Evolutionary conservation across 2,329 filamentous ascomycete species (phyloP), one percentile per base, ranked within the genome.

Genomic region (Thielaviopsis euricoi): DNA sequence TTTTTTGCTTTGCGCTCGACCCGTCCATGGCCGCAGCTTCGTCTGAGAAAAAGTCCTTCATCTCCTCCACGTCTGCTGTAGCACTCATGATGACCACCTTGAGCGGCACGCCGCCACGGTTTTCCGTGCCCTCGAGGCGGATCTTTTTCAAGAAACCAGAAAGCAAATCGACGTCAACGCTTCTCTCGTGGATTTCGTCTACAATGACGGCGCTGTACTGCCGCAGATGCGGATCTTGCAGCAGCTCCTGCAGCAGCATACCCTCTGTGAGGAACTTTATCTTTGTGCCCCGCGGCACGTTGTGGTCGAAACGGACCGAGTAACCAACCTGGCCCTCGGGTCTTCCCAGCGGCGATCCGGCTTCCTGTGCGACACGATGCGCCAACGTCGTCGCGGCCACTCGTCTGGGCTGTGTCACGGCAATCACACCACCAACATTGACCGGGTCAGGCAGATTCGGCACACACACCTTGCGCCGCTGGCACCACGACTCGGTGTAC

Each of bases 51-150:
- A 95, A 73, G 50, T 81, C 76, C 15, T 56, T 52, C 33, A 97
- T 81, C 58, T 79, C 81, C 61, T 91, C 84, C 59, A 95, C 83
- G 68, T 97, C 88, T 43, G 89, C 88, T 6, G 93, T 98, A 54
- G 93, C 93, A 76, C 90, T 96, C 93, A 98, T 98, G 66, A 97
- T 81, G 37, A 95, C 80, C 3, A 97, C 82, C 68, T 95, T 97
- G 58, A 98, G 73, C 1, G 86, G 83, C 29, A 85, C 73, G 5
- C 86, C 86, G 7, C 84, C 82, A 4, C 86, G 80, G 6, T 82
- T 82, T 51, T 79, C 74, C 43, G 80, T 78, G 58, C 82, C 75
- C 2, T 78, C 74, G 0, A 76, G 73, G 1, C 93, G 72, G 52
- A 97, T 79, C 61, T 86, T 85, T 66, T 87, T 87, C 61, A 98